A percentile compares a stretch with the other conserved stretches of the same genome.
Evolutionary conservation across 2,329 filamentous ascomycete species (phyloP).

Genomic region (Xylaria sp.): DNA sequence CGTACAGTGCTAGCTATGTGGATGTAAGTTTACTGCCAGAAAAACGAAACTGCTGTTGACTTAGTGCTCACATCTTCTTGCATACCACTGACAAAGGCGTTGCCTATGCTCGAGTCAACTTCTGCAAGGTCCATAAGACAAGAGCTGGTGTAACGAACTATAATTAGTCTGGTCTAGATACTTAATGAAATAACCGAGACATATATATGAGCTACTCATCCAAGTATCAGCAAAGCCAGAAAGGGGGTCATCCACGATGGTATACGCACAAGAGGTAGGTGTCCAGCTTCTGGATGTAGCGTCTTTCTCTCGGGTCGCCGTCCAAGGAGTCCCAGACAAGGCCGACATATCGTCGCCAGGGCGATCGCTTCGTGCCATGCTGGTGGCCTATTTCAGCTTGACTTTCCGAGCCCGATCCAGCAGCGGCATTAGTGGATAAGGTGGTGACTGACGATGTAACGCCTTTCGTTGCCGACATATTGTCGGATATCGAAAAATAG

Average conservation of each 20-base stretch:
- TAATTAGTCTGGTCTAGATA: constrained; percentile 38
- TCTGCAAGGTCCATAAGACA: not conserved
- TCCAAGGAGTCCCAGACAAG: constrained; percentile 10
- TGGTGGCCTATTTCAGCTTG: not conserved
- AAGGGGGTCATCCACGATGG: not conserved
- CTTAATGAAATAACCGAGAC: constrained; percentile 34
- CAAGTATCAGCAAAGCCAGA: not conserved
- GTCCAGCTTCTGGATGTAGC: constrained; percentile 12
- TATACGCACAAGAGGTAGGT: constrained; percentile 7
- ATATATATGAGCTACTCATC: constrained; percentile 16
- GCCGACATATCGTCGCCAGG: constrained; percentile 6
- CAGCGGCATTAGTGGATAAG: not conserved
- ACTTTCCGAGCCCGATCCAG: not conserved
- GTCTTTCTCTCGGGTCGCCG: constrained; percentile 9
- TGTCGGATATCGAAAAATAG: not conserved
- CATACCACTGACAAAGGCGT: constrained; percentile 11
- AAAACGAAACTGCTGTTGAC: not conserved
- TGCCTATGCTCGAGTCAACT: not conserved
- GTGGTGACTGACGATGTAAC: not conserved
- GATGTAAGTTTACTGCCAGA: not conserved
- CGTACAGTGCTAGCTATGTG: constrained; percentile 9
- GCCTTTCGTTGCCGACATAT: not conserved
- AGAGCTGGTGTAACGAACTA: constrained; percentile 4
- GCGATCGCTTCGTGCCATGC: not conserved
- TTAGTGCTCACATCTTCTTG: constrained; percentile 4